phyloP scores from a whole-genome alignment of 768 basidiomycete species.

The Phanerochaete sordida region DNA sequence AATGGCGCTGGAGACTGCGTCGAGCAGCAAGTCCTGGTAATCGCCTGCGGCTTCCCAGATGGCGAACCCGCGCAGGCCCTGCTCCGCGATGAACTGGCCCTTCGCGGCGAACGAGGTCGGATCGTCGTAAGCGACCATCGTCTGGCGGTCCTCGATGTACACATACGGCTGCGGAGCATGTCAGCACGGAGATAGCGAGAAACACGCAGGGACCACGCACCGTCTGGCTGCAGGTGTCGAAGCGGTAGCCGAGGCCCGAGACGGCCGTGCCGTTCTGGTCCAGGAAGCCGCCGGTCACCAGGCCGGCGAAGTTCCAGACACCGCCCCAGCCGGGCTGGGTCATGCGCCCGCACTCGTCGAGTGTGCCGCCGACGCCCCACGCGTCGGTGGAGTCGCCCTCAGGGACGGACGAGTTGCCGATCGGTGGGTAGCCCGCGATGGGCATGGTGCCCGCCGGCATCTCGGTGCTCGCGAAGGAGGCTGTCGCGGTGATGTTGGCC shows the following conservation, averaged over 20 bases:
- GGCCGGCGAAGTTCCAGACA: conserved; percentile 58
- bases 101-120: conserved; percentile 36
- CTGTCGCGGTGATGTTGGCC: conserved; percentile 18
- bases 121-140: conserved; percentile 34
- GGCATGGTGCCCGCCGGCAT: conserved; percentile 22
- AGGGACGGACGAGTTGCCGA: conserved; percentile 39
- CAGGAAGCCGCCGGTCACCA: conserved; percentile 56
- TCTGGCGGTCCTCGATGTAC: conserved; percentile 24
- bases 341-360: conserved; percentile 34
- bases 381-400: conserved; percentile 35
- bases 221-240: conserved; percentile 32
- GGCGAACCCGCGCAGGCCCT: conserved; percentile 38
- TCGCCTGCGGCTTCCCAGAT: conserved; percentile 46
- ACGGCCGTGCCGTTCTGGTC: conserved; percentile 41
- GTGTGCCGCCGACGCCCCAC: conserved; percentile 17
- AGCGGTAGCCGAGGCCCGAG: conserved; percentile 42
- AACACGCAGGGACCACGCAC: conserved; percentile 4
- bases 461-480: background rate
- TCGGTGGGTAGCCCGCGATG: conserved; percentile 48
- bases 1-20: conserved; percentile 43
- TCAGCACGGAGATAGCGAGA: background rate
- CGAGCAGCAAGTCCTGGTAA: conserved; percentile 47
- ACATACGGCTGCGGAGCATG: conserved; percentile 26
- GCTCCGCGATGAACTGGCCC: conserved; percentile 35
- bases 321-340: conserved; percentile 39